Base-by-base conservation (phyloP, 345 rosid genomes). In the Eucalyptus tenuipes region DNA sequence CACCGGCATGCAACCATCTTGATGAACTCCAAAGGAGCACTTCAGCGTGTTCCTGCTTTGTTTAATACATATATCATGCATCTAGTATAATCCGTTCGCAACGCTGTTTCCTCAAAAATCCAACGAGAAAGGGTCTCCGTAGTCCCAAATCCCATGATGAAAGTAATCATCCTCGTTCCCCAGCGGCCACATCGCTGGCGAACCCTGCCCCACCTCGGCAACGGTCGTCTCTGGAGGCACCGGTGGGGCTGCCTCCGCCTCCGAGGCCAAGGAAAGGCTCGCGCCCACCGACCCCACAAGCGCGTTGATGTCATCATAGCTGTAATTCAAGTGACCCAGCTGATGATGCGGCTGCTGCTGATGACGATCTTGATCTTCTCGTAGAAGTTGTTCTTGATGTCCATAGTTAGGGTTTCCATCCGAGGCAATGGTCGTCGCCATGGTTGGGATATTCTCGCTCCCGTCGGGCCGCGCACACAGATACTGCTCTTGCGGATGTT, bases 121-220 rank as follows among this genome's bases (percentile, higher is more conserved):
- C 71, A 93, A 93, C 50, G 92, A 90, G 89, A 92, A 92, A 17
- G 95, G 93, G 90, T 96, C 96, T 29, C 89, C 89, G 89, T 94
- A 92, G 88, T 95, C 99, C 96, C 97, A 94, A 92, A 89, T 95
- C 98, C 97, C 97, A 95, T 82, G 90, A 5, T 94, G 86, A 86
- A 86, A 92, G 81, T 90, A 94, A 53, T 92, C 94, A 57, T 96
- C 98, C 87, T 94, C 99, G 42, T 91, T 92, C 2, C 93, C 87
- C 57, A 93, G 89, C 42, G 96, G 97, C 99, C 99, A 96, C 48
- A 93, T 86, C 14, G 94, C 52, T 0, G 96, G 94, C 37, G 94
- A 92, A 81, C 91, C 94, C 12, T 92, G 93, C 33, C 92, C 94
- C 27, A 47, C 85, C 33, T 90, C 93, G 29, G 91, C 86, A 86